Evolutionary conservation across 2,329 filamentous ascomycete genomes (phyloP), one percentile per base, ranked within the genome.

Genomic region (Penicillium crustosum): DNA sequence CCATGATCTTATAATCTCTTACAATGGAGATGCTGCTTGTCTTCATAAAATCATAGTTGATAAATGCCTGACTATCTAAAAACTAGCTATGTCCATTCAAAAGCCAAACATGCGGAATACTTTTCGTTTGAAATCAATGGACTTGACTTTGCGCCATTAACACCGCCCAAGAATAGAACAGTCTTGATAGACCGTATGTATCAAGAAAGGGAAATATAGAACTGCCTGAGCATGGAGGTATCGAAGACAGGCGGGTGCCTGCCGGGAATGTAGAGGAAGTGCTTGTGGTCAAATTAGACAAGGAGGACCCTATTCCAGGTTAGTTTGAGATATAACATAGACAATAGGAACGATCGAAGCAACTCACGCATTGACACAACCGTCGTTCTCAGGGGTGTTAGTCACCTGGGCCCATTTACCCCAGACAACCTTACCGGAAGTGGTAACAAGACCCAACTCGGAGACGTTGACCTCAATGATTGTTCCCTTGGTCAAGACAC

Each of bases 391-490:
- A 25, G 55, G 55, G 9, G 55, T 57, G 55, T 57, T 79, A 51
- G 75, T 83, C 50, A 90, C 82, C 75, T 92, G 89, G 8, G 89
- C 90, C 78, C 88, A 94, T 65, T 90, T 83, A 66, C 91, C 92
- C 93, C 93, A 97, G 7, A 93, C 91, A 9, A 96, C 91, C 79
- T 97, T 97, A 62, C 94, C 94, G 61, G 87, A 88, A 2, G 93
- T 89, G 3, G 94, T 97, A 17, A 95, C 91, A 61, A 97, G 81
- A 62, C 94, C 94, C 62, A 97, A 78, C 74, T 99, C 94, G 56
- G 85, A 89, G 31, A 97, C 92, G 73, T 99, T 96, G 69, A 97
- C 92, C 77, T 97, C 93, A 70, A 93, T 86, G 60, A 89, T 85
- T 31, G 87, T 93, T 63, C 91, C 91, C 78, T 92, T 92, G 48